Evolutionary conservation across 2,329 filamentous ascomycete genomes (phyloP), one percentile per base, ranked within the genome.

Genomic region (Aspergillaceae sp.): DNA sequence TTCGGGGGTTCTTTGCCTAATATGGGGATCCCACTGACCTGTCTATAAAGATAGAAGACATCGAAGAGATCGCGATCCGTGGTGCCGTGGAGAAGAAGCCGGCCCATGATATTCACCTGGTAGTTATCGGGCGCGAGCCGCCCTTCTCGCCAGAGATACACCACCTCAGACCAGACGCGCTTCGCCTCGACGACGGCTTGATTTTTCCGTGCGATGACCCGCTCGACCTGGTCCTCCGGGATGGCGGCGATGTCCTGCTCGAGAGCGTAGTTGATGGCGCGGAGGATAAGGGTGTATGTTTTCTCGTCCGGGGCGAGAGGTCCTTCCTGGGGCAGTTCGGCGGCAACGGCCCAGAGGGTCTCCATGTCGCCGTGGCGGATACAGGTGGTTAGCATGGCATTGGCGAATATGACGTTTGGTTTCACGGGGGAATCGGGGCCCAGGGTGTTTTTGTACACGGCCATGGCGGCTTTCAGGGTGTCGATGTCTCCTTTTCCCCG

Each of bases 311-410:
- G 83, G 11, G 82, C 71, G 30, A 79, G 77, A 0, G 75, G 62
- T 0, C 80, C 84, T 7, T 63, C 69, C 9, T 82, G 76, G 10
- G 89, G 84, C 47, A 91, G 76, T 30, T 82, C 80, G n/a, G 80
- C 76, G 38, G 83, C 79, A 52, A 96, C 76, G 45, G 78, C 77
- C 74, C 92, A 94, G 55, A 97, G 70, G 10, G 83, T 79, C 54
- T 95, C 88, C 64, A 94, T 75, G 60, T 96, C 84, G 8, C 74
- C 65, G 3, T 86, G 83, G 47, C 80, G 76, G 41, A 83, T 78
- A 63, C 90, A 97, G 6, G 92, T 85, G 48, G 83, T 81, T 40
- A 98, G 72, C n/a, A 89, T 80, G 7, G 90, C 87, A 62, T 98
- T 98, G 51, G 87, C 81, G 60, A 97, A 92, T 47, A 87, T 85